phyloP scores from a whole-genome alignment of 257 asterid species.

The Solanum infundibuliforme region DNA sequence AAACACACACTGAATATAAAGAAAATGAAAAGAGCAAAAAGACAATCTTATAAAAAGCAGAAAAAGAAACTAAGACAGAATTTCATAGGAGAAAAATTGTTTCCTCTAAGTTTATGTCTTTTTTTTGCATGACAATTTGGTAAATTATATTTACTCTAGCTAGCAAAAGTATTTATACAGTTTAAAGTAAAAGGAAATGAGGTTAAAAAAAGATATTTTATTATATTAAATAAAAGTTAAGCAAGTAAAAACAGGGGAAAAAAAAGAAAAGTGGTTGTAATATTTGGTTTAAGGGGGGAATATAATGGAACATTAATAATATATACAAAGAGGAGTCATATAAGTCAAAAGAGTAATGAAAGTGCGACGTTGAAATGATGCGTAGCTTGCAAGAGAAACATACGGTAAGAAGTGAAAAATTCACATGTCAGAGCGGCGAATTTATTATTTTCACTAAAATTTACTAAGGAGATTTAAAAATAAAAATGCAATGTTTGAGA shows the following conservation, averaged over 20 bases:
- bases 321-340: neutral
- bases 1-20: neutral
- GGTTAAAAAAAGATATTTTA: neutral
- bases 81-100: neutral
- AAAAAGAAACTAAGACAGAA: neutral
- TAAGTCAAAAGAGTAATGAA: constrained; percentile 44
- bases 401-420: neutral
- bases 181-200: neutral
- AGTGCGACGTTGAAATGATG: constrained; percentile 57
- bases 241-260: neutral
- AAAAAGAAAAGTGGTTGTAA: neutral
- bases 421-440: neutral
- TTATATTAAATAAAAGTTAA: neutral
- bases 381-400: constrained; percentile 61
- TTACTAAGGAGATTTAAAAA: rapidly evolving
- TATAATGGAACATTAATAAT: neutral
- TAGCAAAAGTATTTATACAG: neutral
- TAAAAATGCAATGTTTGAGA: neutral
- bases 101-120: neutral
- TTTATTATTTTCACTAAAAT: neutral
- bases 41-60: neutral
- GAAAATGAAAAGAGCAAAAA: neutral
- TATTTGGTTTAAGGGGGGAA: neutral
- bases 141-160: neutral
- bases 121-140: neutral